These are phyloP conservation scores for Penicillium nordicum DNA, from an alignment of 2,329 filamentous ascomycete genomes.

Conservation along the genomic window DNA sequence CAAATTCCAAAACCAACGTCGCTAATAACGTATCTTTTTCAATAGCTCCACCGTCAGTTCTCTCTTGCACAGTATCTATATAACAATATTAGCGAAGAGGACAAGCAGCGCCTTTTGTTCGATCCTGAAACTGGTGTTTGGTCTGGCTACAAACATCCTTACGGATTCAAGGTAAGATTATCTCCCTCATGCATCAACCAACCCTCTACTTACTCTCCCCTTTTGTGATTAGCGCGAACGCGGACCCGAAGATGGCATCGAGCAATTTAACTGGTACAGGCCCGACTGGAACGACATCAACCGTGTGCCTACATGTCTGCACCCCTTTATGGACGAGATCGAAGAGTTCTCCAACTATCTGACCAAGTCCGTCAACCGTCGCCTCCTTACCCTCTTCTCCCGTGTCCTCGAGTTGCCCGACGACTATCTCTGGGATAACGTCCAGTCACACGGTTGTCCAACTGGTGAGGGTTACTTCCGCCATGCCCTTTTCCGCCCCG, in stretches of 20 bases:
- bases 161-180: slow-evolving; percentile 43
- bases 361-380: slow-evolving; percentile 48
- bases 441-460: slow-evolving; percentile 44
- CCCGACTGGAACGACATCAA: slow-evolving; percentile 44
- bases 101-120: slow-evolving; percentile 49
- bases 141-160: slow-evolving; percentile 51
- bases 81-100: slow-evolving; percentile 49
- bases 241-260: slow-evolving; percentile 49
- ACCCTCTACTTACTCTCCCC: not conserved
- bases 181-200: not conserved
- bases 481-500: slow-evolving; percentile 45
- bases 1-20: not conserved
- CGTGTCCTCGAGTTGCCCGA: slow-evolving; percentile 46
- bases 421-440: slow-evolving; percentile 45
- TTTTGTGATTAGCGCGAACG: slow-evolving; percentile 37
- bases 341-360: slow-evolving; percentile 47
- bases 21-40: not conserved
- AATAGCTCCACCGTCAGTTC: slow-evolving; percentile 49
- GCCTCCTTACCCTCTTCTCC: slow-evolving; percentile 43
- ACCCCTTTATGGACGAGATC: slow-evolving; percentile 52
- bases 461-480: slow-evolving; percentile 48
- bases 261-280: slow-evolving; percentile 55
- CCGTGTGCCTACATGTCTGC: slow-evolving; percentile 45
- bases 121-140: slow-evolving; percentile 48
- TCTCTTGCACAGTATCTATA: slow-evolving; percentile 51